Conservation (phyloP, 1,284 basidiomycete species). For the Malassezia psittaci region DNA sequence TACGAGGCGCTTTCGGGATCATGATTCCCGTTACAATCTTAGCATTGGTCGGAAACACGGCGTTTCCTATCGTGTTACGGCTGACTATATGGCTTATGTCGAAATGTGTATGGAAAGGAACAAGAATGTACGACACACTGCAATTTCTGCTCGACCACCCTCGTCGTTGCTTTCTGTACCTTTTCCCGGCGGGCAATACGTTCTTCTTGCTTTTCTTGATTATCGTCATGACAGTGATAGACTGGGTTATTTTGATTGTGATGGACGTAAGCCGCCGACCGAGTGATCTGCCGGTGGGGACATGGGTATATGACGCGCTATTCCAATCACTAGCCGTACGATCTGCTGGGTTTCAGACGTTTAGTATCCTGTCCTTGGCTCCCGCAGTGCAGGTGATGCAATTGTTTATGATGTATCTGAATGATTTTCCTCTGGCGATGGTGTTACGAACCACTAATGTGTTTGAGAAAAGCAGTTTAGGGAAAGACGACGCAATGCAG, state of each 20-base stretch:
- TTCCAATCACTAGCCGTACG: slow-evolving; percentile 59
- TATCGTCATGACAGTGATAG: slow-evolving; percentile 58
- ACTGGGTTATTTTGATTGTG: slow-evolving; percentile 80
- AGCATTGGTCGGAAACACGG: slow-evolving; percentile 82
- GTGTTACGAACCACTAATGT: slow-evolving; percentile 95
- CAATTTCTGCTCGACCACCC: slow-evolving; percentile 91
- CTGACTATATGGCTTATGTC: slow-evolving; percentile 58
- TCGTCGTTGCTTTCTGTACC: slow-evolving; percentile 81
- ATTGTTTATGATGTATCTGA: slow-evolving; percentile 56
- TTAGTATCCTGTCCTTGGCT: slow-evolving; percentile 62
- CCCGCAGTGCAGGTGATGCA: slow-evolving; percentile 80
- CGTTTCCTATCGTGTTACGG: slow-evolving; percentile 51
- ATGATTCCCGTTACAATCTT: slow-evolving; percentile 57
- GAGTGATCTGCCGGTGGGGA: slow-evolving; percentile 53
- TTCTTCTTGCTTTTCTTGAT: slow-evolving; percentile 72
- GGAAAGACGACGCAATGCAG: slow-evolving; percentile 22
- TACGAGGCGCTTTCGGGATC: slow-evolving; percentile 80
- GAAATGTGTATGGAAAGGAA: slow-evolving; percentile 57
- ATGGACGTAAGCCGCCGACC: slow-evolving; percentile 54
- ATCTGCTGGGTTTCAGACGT: slow-evolving; percentile 73
- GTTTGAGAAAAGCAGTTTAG: slow-evolving; percentile 65
- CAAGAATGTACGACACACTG: slow-evolving; percentile 66
- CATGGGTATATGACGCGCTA: slow-evolving; percentile 46
- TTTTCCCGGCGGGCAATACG: slow-evolving; percentile 82
- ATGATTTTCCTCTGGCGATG: slow-evolving; percentile 53